Evolutionary conservation across 1,284 basidiomycete genomes (phyloP).

Genomic region (Microbotryomycetes sp.): DNA sequence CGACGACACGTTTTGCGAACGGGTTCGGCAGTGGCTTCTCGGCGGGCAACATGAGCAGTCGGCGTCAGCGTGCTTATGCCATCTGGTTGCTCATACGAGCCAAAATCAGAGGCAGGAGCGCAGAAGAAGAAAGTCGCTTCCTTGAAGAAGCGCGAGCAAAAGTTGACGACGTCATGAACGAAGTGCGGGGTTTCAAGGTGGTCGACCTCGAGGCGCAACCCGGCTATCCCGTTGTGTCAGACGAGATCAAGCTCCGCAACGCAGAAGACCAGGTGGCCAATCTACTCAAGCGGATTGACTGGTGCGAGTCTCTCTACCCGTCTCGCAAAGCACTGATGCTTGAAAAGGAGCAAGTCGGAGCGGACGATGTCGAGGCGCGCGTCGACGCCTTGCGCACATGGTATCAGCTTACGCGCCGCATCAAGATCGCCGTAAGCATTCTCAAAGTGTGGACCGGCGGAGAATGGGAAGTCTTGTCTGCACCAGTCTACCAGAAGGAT

Average conservation of each 20-base stretch:
- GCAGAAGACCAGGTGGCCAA: slow-evolving; percentile 31
- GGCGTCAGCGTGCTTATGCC: slow-evolving; percentile 44
- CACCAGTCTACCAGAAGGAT: slow-evolving; percentile 4
- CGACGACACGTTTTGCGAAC: slow-evolving; percentile 28
- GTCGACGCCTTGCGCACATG: slow-evolving; percentile 82
- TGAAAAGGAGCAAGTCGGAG: slow-evolving; percentile 65
- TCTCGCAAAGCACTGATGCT: slow-evolving; percentile 67
- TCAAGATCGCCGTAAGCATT: slow-evolving; percentile 67
- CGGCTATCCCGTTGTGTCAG: slow-evolving; percentile 32
- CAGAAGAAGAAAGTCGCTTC: slow-evolving; percentile 71
- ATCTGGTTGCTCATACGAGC: slow-evolving; percentile 90
- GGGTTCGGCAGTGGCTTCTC: slow-evolving; percentile 9
- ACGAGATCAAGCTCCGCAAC: slow-evolving; percentile 12
- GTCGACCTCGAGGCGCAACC: slow-evolving; percentile 45
- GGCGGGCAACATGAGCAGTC: slow-evolving; percentile 24
- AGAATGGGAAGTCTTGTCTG: slow-evolving; percentile 44
- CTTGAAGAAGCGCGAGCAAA: slow-evolving; percentile 75
- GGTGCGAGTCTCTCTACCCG: slow-evolving; percentile 80
- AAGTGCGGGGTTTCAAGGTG: slow-evolving; percentile 66
- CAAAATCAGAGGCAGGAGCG: slow-evolving; percentile 66
- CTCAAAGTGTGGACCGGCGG: slow-evolving; percentile 86
- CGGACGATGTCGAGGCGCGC: slow-evolving; percentile 61
- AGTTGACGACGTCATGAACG: slow-evolving; percentile 75
- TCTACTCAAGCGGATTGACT: slow-evolving; percentile 56
- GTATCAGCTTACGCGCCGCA: slow-evolving; percentile 70